Evolutionary conservation across 345 rosid genomes (phyloP).

Genomic region (Citrus trifoliata): DNA sequence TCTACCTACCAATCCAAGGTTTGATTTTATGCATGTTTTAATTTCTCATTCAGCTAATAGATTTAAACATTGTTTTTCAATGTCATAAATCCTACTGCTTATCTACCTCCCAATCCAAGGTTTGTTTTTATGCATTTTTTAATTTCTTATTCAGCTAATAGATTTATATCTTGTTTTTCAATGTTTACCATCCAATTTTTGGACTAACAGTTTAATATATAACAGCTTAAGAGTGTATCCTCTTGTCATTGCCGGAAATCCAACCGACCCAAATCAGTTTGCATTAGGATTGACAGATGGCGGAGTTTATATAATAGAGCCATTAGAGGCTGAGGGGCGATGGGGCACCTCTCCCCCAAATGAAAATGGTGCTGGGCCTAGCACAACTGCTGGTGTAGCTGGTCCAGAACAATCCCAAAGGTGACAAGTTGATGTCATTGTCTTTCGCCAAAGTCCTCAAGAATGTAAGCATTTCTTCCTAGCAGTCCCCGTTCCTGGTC

Average conservation of each 20-base stretch:
- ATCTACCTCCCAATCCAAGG: too few species aligned
- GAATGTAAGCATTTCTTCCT: constrained; percentile 8
- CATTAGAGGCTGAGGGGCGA: constrained; percentile 67
- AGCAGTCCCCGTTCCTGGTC: constrained; percentile 25
- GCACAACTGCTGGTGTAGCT: constrained; percentile 40
- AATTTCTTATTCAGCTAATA: not conserved
- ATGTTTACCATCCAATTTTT: not conserved
- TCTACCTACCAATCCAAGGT: constrained; percentile 73
- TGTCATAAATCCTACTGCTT: not conserved
- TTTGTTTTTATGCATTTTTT: not conserved
- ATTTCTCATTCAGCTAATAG: not conserved
- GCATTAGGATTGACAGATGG: constrained; percentile 79
- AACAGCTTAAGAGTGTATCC: constrained; percentile 75
- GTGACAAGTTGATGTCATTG: constrained; percentile 29
- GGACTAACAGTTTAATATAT: constrained; percentile 15
- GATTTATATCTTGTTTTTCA: not conserved
- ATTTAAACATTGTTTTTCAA: not conserved
- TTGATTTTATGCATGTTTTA: not conserved
- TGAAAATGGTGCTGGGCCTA: constrained; percentile 69
- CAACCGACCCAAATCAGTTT: constrained; percentile 67
- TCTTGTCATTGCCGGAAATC: constrained; percentile 78
- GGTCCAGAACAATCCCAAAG: constrained; percentile 58
- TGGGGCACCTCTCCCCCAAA: constrained; percentile 84
- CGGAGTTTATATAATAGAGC: constrained; percentile 64
- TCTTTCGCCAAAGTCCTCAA: constrained; percentile 4